A percentile compares a stretch with the other conserved stretches of the same genome.
Conservation (phyloP, 768 basidiomycete genomes). For the Tubosaeta sp. region DNA sequence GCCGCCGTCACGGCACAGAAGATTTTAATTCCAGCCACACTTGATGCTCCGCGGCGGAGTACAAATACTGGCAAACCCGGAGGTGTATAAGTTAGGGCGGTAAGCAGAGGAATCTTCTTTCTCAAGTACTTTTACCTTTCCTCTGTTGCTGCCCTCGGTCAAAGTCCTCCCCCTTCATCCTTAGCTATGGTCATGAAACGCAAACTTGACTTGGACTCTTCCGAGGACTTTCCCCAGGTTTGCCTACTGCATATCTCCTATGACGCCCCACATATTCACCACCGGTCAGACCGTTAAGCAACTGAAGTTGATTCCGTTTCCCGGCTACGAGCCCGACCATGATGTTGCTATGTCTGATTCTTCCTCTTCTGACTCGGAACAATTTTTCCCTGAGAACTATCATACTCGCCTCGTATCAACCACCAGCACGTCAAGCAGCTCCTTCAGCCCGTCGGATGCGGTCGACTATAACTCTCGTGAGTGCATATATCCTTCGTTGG, state of each 20-base stretch:
- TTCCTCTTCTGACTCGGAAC: slow-evolving; percentile 53
- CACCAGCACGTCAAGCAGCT: slow-evolving; percentile 52
- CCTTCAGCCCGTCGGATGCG: slow-evolving; percentile 47
- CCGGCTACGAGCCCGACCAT: slow-evolving; percentile 55
- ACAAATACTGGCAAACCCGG: slow-evolving; percentile 27
- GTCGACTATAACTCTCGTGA: slow-evolving; percentile 45
- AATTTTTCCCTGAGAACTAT: slow-evolving; percentile 46
- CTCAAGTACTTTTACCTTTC: slow-evolving; percentile 22
- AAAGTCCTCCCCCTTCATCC: slow-evolving; percentile 7
- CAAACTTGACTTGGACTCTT: slow-evolving; percentile 61
- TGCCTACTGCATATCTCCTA: slow-evolving; percentile 14
- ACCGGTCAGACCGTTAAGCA: slow-evolving; percentile 55
- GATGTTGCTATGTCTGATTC: slow-evolving; percentile 69
- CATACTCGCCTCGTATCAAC: slow-evolving; percentile 65
- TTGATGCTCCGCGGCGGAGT: slow-evolving; percentile 20
- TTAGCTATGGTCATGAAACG: slow-evolving; percentile 66
- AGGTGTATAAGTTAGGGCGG: slow-evolving; percentile 31
- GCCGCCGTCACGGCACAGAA: slow-evolving; percentile 15
- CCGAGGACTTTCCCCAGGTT: slow-evolving; percentile 51
- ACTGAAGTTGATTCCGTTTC: slow-evolving; percentile 72
- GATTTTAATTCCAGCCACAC: slow-evolving; percentile 14
- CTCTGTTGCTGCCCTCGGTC: slow-evolving; percentile 1
- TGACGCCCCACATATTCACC: slow-evolving; percentile 15
- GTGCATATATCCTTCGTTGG: slow-evolving; percentile 18
- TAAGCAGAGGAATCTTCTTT: slow-evolving; percentile 16